A percentile compares a stretch with the other conserved stretches of the same genome.
Conservation (phyloP, 140 eudicot genomes). For the Anethum foeniculum region DNA sequence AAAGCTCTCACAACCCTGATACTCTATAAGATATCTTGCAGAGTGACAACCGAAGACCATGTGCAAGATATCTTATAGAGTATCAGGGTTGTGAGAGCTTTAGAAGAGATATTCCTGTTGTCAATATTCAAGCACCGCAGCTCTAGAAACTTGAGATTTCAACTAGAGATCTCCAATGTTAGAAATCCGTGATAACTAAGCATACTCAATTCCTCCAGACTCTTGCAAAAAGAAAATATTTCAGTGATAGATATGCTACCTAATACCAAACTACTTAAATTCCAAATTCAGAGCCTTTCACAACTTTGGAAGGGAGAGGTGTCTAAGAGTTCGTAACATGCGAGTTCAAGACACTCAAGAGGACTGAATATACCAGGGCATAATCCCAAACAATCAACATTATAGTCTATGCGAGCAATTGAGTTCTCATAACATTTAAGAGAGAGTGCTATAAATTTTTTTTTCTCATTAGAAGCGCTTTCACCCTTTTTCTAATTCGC, state of each 20-base stretch:
- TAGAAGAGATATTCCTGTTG: background rate
- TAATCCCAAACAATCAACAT: background rate
- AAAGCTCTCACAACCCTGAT: slow-evolving; percentile 11
- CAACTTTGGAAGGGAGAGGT: background rate
- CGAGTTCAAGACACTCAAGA: slow-evolving; percentile 4
- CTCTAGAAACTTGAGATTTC: slow-evolving; percentile 6
- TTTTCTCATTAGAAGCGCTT: slow-evolving; percentile 1
- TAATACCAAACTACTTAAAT: background rate
- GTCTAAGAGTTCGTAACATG: background rate
- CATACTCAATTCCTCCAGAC: slow-evolving; percentile 3
- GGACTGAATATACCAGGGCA: background rate
- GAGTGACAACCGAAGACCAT: background rate
- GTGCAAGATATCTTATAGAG: background rate
- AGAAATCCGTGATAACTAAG: background rate
- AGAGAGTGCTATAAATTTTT: background rate
- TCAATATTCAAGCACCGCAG: background rate
- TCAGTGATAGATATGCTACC: background rate
- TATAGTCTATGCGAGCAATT: background rate
- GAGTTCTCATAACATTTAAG: background rate
- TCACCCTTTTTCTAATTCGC: background rate
- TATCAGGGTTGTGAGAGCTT: slow-evolving; percentile 9
- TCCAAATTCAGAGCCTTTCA: slow-evolving; percentile 1
- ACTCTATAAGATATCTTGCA: background rate
- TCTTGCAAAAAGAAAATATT: background rate
- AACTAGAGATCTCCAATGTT: background rate